phyloP scores from a whole-genome alignment of 805 yeast genomes.

The Yarrowia keelungensis region DNA sequence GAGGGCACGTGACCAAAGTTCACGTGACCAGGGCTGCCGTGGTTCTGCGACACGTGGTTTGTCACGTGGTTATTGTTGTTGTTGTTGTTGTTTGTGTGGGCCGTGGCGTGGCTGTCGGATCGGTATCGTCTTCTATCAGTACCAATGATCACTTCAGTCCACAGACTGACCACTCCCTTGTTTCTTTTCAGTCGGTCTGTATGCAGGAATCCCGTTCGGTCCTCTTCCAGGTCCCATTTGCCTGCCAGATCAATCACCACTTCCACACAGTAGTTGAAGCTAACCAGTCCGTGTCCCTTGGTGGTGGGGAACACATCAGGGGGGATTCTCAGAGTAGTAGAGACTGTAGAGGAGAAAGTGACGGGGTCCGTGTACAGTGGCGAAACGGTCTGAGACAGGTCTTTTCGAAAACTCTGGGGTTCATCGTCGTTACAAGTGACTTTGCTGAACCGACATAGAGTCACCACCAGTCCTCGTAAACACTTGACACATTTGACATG shows the following conservation, averaged over 20 bases:
- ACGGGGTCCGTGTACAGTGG: conserved; percentile 81
- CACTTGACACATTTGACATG: conserved; percentile 77
- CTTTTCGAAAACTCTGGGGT: conserved; percentile 74
- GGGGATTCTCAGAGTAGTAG: conserved; percentile 74
- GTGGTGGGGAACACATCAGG: conserved; percentile 88
- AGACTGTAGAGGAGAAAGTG: conserved; percentile 62
- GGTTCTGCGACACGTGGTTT: neutral
- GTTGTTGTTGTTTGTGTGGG: neutral
- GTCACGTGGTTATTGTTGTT: neutral
- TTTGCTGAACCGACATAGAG: conserved; percentile 80
- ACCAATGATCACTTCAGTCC: conserved; percentile 81
- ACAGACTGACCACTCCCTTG: conserved; percentile 80
- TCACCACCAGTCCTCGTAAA: conserved; percentile 75
- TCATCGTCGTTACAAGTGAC: conserved; percentile 50
- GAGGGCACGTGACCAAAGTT: conserved; percentile 22
- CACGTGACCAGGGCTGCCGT: conserved; percentile 11
- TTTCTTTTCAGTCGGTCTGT: conserved; percentile 79
- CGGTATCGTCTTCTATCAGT: conserved; percentile 60
- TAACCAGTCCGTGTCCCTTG: conserved; percentile 69
- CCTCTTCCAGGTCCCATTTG: conserved; percentile 52
- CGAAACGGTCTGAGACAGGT: conserved; percentile 74
- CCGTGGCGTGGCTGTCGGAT: conserved; percentile 4
- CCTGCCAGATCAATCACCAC: conserved; percentile 82
- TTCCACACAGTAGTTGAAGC: conserved; percentile 86
- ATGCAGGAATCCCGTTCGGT: conserved; percentile 49